A percentile compares a stretch with the other conserved stretches of the same genome.
phyloP scores from a whole-genome alignment of 1,284 basidiomycete species.

The Sanguinoderma infundibulare region DNA sequence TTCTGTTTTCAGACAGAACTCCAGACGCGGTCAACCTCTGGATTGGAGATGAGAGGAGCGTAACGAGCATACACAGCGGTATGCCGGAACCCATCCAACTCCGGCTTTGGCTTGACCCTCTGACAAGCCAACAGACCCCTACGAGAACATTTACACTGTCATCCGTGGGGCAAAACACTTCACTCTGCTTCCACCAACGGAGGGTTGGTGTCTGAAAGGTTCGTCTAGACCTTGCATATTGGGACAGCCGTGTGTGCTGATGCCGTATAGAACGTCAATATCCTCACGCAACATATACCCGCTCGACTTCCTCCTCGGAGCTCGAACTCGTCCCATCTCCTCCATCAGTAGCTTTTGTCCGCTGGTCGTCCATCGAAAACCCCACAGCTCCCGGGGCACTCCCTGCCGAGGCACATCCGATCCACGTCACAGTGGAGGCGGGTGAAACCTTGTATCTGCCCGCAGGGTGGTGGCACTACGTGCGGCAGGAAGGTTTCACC shows the following conservation, averaged over 20 bases:
- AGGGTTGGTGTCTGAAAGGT: conserved; percentile 86
- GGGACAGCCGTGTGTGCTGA: not conserved
- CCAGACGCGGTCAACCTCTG: conserved; percentile 93
- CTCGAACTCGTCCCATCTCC: conserved; percentile 53
- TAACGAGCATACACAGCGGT: conserved; percentile 89
- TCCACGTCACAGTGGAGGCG: conserved; percentile 64
- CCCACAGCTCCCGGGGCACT: conserved; percentile 52
- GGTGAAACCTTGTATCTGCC: conserved; percentile 91
- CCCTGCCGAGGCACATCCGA: conserved; percentile 59
- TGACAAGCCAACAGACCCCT: conserved; percentile 64
- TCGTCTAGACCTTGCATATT: conserved; percentile 20
- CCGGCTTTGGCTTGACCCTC: not conserved
- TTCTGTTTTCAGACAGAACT: conserved; percentile 46
- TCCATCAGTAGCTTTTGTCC: conserved; percentile 46
- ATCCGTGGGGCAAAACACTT: conserved; percentile 86
- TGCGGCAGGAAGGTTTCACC: conserved; percentile 63
- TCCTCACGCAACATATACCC: conserved; percentile 70
- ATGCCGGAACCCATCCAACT: conserved; percentile 16
- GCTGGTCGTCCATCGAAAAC: conserved; percentile 77
- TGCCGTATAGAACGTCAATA: conserved; percentile 60
- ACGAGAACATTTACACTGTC: conserved; percentile 92
- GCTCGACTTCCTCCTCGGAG: conserved; percentile 38
- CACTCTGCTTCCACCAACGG: conserved; percentile 83
- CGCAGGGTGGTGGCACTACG: conserved; percentile 91
- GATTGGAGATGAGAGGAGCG: conserved; percentile 80